Evolutionary conservation across 2,329 filamentous ascomycete species (phyloP), one percentile per base, ranked within the genome.

Genomic region (Lachnellula arida): DNA sequence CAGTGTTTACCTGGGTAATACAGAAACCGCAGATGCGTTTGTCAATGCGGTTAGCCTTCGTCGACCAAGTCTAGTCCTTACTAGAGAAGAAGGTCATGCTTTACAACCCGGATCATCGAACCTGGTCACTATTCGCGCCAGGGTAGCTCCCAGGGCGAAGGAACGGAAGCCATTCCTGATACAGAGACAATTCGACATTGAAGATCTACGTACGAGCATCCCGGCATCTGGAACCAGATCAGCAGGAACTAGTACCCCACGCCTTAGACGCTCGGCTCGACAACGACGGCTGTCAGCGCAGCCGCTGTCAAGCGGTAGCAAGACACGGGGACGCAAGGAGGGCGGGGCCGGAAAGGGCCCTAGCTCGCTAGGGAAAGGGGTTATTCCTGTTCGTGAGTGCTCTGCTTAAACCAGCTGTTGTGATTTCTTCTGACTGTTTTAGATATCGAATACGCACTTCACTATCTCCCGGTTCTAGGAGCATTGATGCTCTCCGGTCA

Each of bases 401-500:
- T 28, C 22, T 40, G 2, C 12, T 35, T 14, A 39, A 25, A 47
- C 15, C 2, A 44, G 17, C 5, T 19, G 15, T 42, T 17, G 39
- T 9, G 8, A 37, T 17, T 3, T 35, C 9, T 14, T 6, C 23
- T 54, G 15, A 49, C 25, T 14, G 4, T 14, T 25, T 17, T n/a
- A 82, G 79, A 80, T 59, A 71, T 77, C 2, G 72, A 74, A 56
- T 77, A 80, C 57, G 76, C 76, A 5, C 70, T 75, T 2, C 72
- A 75, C 14, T 73, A 73, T 56, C 72, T 85, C 3, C 83, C 82
- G 2, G 75, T 81, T 0, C 69, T 85, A 5, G 80, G 77, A 0
- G 74, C 78, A 1, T 69, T 85, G 47, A 77, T 86, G 60, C 71
- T 79, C 35, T 83, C 80, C 0, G 75, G 78, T 4, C 73, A 79